Percentiles rank a stretch among this genome's conserved stretches.
phyloP scores from a whole-genome alignment of 139 green algal species.

The Chlamydomonas asymmetrica region DNA sequence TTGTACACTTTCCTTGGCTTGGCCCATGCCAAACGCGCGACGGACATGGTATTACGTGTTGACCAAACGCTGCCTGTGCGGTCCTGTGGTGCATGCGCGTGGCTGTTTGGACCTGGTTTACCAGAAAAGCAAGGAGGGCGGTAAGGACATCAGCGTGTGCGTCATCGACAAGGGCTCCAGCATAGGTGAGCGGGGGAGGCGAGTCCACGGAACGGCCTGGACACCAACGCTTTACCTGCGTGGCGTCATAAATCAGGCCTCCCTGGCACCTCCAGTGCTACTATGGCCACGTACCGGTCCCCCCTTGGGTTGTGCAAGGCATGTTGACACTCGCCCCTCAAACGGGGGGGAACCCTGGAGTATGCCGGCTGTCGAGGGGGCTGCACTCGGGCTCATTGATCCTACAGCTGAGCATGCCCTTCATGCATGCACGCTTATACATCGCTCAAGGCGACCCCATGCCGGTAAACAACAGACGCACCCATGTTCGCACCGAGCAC shows the following conservation, averaged over 20 bases:
- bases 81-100: neutral
- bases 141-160: slow-evolving; percentile 82
- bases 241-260: neutral
- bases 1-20: neutral
- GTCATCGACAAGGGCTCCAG: slow-evolving; percentile 91
- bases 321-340: neutral
- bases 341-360: too few species aligned
- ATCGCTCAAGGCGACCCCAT: too few species aligned
- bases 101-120: neutral
- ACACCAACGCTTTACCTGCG: neutral
- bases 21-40: neutral
- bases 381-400: too few species aligned
- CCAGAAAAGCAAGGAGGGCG: slow-evolving; percentile 65
- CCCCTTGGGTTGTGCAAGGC: neutral
- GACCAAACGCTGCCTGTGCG: neutral
- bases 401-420: too few species aligned
- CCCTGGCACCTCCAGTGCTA: neutral
- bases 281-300: neutral
- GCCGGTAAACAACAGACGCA: too few species aligned
- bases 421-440: too few species aligned
- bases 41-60: neutral
- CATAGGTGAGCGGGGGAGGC: slow-evolving; percentile 58
- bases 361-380: too few species aligned
- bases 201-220: neutral
- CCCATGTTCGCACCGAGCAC: too few species aligned